Conservation (phyloP, 257 asterid genomes). For the Perilla frutescens region DNA sequence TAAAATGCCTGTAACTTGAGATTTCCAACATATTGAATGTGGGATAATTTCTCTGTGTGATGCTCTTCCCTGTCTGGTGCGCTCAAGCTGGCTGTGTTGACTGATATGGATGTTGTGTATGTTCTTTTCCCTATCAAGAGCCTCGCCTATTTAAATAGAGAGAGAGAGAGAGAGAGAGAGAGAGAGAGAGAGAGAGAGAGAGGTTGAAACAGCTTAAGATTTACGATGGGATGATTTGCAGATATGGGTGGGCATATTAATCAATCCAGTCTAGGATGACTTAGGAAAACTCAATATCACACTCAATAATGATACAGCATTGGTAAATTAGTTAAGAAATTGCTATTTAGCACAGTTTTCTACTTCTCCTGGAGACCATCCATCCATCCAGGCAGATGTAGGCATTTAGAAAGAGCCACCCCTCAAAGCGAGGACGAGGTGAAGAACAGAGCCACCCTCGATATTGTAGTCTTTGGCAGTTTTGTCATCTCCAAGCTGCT, state of each 20-base stretch:
- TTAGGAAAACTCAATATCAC: background rate
- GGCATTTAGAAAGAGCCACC: slow-evolving; percentile 54
- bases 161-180: too few relatives aligned
- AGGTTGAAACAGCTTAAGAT: background rate
- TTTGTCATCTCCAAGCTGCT: slow-evolving; percentile 82
- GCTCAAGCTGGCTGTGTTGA: too few relatives aligned
- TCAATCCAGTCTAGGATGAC: background rate
- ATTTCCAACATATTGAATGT: background rate
- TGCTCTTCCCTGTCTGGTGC: too few relatives aligned
- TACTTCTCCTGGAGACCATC: background rate
- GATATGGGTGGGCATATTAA: background rate
- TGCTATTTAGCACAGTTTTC: background rate
- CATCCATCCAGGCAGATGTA: background rate
- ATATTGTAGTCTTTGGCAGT: slow-evolving; percentile 81
- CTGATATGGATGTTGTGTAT: too few relatives aligned
- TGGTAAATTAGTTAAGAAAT: background rate
- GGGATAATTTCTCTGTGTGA: background rate
- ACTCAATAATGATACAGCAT: background rate
- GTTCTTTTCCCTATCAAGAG: too few relatives aligned
- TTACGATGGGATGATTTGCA: too few relatives aligned
- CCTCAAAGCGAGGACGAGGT: slow-evolving; percentile 74
- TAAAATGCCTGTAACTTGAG: background rate
- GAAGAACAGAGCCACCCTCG: slow-evolving; percentile 86
- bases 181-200: too few relatives aligned
- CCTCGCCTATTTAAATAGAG: too few relatives aligned